Evolutionary conservation across 345 rosid species (phyloP), one percentile per base, ranked within the genome.

Genomic region (Carallia brachiata): DNA sequence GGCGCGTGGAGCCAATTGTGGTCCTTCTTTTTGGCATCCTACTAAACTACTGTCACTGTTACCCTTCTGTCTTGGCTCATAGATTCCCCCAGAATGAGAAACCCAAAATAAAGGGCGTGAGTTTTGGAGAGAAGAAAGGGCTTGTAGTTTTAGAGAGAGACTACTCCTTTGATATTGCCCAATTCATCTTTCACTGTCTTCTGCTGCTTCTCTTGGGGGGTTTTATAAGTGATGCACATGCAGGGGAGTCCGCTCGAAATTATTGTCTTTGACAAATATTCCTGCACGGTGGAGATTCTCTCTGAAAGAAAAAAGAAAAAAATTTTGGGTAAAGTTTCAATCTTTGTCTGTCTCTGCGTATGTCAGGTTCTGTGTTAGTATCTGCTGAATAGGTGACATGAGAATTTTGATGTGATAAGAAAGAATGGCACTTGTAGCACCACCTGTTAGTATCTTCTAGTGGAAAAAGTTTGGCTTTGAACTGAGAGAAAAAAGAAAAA

Each of bases 1-100:
- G 70, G 78, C 64, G 67, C 82, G 85, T 81, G 87, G 77, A 68
- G 52, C 72, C 74, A 65, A 36, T 40, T 60, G 58, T 68, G 39
- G 36, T 66, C 65, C 48, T 61, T 63, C 67, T 70, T 67, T 76
- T 69, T 68, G 77, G 74, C 78, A 67, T 72, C 75, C 79, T 77
- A 76, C 79, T 77, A 76, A 70, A 62, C 79, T 78, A 75, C 75
- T 73, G 36, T 68, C 67, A 61, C 67, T 70, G 73, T 75, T 62
- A 73, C 82, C 27, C 69, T 73, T 6, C 74, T 64, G 62, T 40
- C 68, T 5, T 40, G 7, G 59, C 7, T 31, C 23, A 34, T 63
- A 47, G 13, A 62, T 50, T 53, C 71, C 37, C 17, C 69, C 77
- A 23, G 23, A 23, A 23, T 23, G 23, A 61, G 63, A 65, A 61